Conservation (phyloP, 1,139 yeast genomes). For the Zhuliangozyma blackwelliae region DNA sequence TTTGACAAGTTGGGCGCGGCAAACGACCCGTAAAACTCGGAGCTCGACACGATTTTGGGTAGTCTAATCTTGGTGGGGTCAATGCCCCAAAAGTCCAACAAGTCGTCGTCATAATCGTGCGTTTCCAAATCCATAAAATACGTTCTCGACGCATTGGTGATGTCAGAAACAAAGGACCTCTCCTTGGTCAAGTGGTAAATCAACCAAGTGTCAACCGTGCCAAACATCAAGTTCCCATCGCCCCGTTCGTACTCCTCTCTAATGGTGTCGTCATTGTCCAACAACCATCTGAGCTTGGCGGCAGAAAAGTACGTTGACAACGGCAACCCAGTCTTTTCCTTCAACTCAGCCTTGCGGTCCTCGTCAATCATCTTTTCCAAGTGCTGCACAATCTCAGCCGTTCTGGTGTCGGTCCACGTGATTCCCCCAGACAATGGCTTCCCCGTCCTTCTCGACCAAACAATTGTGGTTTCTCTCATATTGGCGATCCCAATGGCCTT, state of each 20-base stretch:
- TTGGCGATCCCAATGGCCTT: constrained; percentile 82
- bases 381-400: constrained; percentile 66
- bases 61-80: constrained; percentile 66
- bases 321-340: constrained; percentile 77
- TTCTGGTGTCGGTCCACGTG: constrained; percentile 95
- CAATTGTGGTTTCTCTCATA: constrained; percentile 92
- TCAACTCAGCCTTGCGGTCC: constrained; percentile 55
- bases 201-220: constrained; percentile 94
- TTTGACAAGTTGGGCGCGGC: constrained; percentile 51
- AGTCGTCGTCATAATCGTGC: constrained; percentile 68
- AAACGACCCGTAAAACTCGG: constrained; percentile 76
- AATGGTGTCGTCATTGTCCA: constrained; percentile 74
- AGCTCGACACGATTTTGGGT: constrained; percentile 78
- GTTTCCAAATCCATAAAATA: constrained; percentile 84
- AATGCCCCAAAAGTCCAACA: constrained; percentile 74
- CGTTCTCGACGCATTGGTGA: constrained; percentile 89
- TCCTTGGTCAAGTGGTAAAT: constrained; percentile 80
- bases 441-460: constrained; percentile 86
- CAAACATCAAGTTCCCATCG: constrained; percentile 75
- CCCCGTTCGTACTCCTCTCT: constrained; percentile 70
- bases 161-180: constrained; percentile 72
- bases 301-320: constrained; percentile 90
- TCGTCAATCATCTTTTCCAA: constrained; percentile 56
- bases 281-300: constrained; percentile 83
- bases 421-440: constrained; percentile 81